These are phyloP conservation scores for Bothia castanella DNA, from an alignment of 1,284 basidiomycete species.

Conservation along the genomic window DNA sequence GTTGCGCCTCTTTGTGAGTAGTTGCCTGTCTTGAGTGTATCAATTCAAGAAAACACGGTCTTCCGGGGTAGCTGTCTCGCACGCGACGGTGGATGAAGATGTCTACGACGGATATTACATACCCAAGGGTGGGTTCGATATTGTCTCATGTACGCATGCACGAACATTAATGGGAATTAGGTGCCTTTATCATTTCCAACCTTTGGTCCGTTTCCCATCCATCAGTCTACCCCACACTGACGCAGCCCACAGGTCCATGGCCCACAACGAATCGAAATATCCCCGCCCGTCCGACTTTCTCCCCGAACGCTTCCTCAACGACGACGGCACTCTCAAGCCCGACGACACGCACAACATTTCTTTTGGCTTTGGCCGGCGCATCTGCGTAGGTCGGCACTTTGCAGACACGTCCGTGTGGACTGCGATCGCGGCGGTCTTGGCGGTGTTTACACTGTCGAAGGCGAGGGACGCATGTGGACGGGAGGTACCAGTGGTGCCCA, in stretches of 20 bases:
- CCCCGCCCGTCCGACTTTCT: conserved; percentile 13
- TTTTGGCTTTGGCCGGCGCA: conserved; percentile 22
- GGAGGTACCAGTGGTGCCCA: conserved; percentile 13
- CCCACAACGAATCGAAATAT: conserved; percentile 16
- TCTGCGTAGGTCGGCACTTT: conserved; percentile 21
- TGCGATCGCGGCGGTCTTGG: conserved; percentile 13
- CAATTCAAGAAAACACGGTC: too few species aligned
- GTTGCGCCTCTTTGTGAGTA: not conserved
- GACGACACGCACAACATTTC: conserved; percentile 17
- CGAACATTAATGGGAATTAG: conserved; percentile 6
- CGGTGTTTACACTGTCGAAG: conserved; percentile 13
- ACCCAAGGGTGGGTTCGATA: conserved; percentile 5
- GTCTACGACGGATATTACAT: not conserved
- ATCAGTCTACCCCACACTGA: not conserved
- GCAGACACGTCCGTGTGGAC: conserved; percentile 20
- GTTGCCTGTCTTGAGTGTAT: too few species aligned
- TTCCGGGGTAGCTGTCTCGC: conserved; percentile 9
- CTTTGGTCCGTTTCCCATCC: conserved; percentile 10
- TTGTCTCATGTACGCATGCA: not conserved
- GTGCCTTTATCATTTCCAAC: conserved; percentile 15
- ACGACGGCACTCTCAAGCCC: conserved; percentile 16
- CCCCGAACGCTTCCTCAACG: conserved; percentile 20
- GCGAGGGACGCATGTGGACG: conserved; percentile 5
- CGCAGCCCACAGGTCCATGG: conserved; percentile 18
- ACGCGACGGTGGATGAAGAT: conserved; percentile 14